phyloP scores from a whole-genome alignment of 2,329 filamentous ascomycete genomes.

The Ascochyta fabae region DNA sequence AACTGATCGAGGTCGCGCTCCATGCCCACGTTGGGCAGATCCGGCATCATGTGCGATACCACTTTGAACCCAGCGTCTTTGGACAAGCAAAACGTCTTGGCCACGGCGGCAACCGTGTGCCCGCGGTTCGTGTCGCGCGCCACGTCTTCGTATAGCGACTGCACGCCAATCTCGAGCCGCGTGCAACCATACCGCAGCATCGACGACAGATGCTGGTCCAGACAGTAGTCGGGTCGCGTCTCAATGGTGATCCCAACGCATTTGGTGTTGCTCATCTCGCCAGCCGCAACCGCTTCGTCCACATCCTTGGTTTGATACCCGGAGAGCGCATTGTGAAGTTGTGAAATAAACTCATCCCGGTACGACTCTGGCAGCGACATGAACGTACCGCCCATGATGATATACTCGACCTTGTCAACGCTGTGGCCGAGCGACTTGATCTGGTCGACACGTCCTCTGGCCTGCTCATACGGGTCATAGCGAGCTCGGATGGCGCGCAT shows the following conservation, averaged over 20 bases:
- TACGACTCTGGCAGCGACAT: slow-evolving; percentile 94
- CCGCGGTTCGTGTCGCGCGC: slow-evolving; percentile 97
- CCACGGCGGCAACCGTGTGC: slow-evolving; percentile 92
- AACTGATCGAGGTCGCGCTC: slow-evolving; percentile 97
- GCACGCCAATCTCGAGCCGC: slow-evolving; percentile 90
- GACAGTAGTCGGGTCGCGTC: slow-evolving; percentile 93
- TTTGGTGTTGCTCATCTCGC: slow-evolving; percentile 96
- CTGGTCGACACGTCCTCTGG: slow-evolving; percentile 92
- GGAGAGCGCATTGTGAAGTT: slow-evolving; percentile 94
- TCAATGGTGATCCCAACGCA: slow-evolving; percentile 99
- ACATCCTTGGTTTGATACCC: slow-evolving; percentile 95
- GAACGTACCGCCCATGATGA: slow-evolving; percentile 99
- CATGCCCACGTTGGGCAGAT: slow-evolving; percentile 97
- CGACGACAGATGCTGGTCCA: slow-evolving; percentile 91
- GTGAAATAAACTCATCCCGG: slow-evolving; percentile 90
- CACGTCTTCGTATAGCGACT: slow-evolving; percentile 96
- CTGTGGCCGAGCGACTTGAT: slow-evolving; percentile 95
- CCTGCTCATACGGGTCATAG: slow-evolving; percentile 98
- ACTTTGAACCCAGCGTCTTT: slow-evolving; percentile 99
- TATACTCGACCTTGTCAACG: slow-evolving; percentile 99
- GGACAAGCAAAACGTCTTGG: slow-evolving; percentile 94
- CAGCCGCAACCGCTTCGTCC: slow-evolving; percentile 91
- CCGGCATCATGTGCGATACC: slow-evolving; percentile 99
- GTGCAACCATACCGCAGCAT: slow-evolving; percentile 99
- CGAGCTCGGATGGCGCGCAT: slow-evolving; percentile 97